Evolutionary conservation across 768 basidiomycete genomes (phyloP).

Genomic region (Amanita molliuscula): DNA sequence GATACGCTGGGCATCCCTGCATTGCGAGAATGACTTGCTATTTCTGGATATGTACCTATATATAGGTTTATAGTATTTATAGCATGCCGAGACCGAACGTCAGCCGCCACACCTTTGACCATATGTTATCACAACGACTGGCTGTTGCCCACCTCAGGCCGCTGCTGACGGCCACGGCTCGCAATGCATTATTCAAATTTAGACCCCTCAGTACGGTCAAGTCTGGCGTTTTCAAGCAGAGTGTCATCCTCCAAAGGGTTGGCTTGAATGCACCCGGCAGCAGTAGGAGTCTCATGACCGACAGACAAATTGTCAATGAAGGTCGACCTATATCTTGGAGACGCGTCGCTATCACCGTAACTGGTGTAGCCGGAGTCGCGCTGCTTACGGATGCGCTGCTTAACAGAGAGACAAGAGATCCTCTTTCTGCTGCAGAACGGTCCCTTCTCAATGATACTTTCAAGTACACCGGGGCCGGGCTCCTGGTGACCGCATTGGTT

Average conservation of each 20-base stretch:
- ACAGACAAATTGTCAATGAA: constrained; percentile 17
- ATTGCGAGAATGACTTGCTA: constrained; percentile 10
- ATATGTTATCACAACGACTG: constrained; percentile 1
- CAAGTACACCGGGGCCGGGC: constrained; percentile 76
- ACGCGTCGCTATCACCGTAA: constrained; percentile 35
- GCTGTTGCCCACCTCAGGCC: not conserved
- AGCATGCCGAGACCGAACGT: constrained; percentile 4
- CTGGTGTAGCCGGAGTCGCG: constrained; percentile 61
- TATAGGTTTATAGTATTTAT: not conserved
- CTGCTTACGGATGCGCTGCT: constrained; percentile 53
- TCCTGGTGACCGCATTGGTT: constrained; percentile 65
- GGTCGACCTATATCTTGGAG: constrained; percentile 16
- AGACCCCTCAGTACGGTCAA: not conserved
- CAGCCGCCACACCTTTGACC: constrained; percentile 9
- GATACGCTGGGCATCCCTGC: constrained; percentile 44
- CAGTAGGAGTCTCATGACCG: constrained; percentile 35
- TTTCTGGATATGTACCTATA: not conserved
- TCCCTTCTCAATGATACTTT: constrained; percentile 69
- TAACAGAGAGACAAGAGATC: constrained; percentile 72
- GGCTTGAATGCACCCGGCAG: not conserved
- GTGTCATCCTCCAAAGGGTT: not conserved
- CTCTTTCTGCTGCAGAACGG: constrained; percentile 50
- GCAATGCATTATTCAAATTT: not conserved
- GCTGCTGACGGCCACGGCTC: not conserved
- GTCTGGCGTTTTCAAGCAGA: not conserved